A percentile compares a stretch with the other conserved stretches of the same genome.
Conservation (phyloP, 495 filamentous ascomycete genomes). For the Trichoderma gamsii region DNA sequence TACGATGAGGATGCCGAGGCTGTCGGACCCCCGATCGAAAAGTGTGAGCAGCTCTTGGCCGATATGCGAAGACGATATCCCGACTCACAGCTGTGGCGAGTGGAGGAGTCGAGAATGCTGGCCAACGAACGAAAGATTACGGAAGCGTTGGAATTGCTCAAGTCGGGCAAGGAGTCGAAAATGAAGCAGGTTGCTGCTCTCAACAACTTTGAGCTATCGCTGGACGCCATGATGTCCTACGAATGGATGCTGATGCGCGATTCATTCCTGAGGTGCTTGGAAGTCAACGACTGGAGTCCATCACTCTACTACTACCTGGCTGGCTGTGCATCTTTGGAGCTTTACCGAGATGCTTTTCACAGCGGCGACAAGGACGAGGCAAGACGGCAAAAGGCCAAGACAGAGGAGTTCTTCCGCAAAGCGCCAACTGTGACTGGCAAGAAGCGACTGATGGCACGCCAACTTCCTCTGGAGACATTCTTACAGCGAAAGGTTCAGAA, state of each 20-base stretch:
- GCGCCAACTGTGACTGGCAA: slow-evolving; percentile 73
- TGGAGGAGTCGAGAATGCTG: slow-evolving; percentile 82
- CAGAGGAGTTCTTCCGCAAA: slow-evolving; percentile 62
- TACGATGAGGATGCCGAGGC: slow-evolving; percentile 43
- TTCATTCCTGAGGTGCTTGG: slow-evolving; percentile 70
- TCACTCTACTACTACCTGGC: slow-evolving; percentile 87
- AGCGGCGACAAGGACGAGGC: slow-evolving; percentile 47
- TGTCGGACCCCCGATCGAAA: slow-evolving; percentile 64
- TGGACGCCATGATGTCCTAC: slow-evolving; percentile 75
- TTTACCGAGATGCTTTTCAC: slow-evolving; percentile 60
- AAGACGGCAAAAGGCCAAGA: slow-evolving; percentile 47
- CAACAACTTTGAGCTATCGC: slow-evolving; percentile 74
- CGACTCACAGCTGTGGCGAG: slow-evolving; percentile 75
- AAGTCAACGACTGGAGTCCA: slow-evolving; percentile 87
- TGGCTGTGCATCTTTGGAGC: slow-evolving; percentile 66
- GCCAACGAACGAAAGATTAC: slow-evolving; percentile 61
- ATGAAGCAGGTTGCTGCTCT: slow-evolving; percentile 82
- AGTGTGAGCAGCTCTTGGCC: slow-evolving; percentile 60
- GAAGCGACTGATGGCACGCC: slow-evolving; percentile 82
- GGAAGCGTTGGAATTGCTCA: slow-evolving; percentile 60
- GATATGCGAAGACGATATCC: slow-evolving; percentile 75
- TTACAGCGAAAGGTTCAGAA: slow-evolving; percentile 78
- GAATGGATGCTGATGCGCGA: slow-evolving; percentile 63
- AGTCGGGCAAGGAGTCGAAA: slow-evolving; percentile 51
- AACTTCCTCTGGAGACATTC: slow-evolving; percentile 87